These are phyloP conservation scores for Populus hybrid DNA, from an alignment of 441 rosid species.

Conservation along the genomic window DNA sequence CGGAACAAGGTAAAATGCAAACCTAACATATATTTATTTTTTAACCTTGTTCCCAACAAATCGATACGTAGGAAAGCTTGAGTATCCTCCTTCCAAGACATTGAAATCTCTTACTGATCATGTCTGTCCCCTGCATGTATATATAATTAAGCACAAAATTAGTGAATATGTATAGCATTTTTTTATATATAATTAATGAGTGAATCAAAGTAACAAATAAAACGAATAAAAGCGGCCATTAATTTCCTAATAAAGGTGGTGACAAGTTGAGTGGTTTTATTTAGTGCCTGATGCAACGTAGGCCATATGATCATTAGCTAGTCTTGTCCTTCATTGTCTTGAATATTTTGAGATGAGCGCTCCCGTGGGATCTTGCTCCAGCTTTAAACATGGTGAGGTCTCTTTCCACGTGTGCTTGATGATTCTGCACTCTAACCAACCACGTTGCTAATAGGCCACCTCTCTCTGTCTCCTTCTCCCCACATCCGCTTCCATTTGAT, in stretches of 20 bases:
- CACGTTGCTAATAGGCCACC: conserved; percentile 18
- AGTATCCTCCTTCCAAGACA: not conserved
- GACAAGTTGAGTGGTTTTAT: conserved; percentile 1
- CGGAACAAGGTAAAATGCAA: too few relatives aligned
- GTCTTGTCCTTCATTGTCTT: conserved; percentile 10
- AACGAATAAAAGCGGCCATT: not conserved
- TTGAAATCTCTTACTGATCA: not conserved
- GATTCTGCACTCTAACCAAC: conserved; percentile 27
- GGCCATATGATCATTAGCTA: conserved; percentile 16
- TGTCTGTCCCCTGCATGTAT: not conserved
- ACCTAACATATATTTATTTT: too few relatives aligned
- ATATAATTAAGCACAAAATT: not conserved
- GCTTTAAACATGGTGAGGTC: too few relatives aligned
- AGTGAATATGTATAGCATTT: not conserved
- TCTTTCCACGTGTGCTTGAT: conserved; percentile 33
- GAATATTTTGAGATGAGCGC: not conserved
- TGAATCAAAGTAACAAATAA: too few relatives aligned
- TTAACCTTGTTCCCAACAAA: too few relatives aligned
- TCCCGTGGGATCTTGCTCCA: conserved; percentile 5
- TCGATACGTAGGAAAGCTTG: too few relatives aligned
- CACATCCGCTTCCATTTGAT: not conserved
- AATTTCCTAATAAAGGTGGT: conserved; percentile 9
- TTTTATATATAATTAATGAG: not conserved
- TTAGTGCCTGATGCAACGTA: conserved; percentile 15
- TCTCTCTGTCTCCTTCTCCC: conserved; percentile 17